phyloP scores from a whole-genome alignment of 2,329 filamentous ascomycete species.

The Fusarium luffae region DNA sequence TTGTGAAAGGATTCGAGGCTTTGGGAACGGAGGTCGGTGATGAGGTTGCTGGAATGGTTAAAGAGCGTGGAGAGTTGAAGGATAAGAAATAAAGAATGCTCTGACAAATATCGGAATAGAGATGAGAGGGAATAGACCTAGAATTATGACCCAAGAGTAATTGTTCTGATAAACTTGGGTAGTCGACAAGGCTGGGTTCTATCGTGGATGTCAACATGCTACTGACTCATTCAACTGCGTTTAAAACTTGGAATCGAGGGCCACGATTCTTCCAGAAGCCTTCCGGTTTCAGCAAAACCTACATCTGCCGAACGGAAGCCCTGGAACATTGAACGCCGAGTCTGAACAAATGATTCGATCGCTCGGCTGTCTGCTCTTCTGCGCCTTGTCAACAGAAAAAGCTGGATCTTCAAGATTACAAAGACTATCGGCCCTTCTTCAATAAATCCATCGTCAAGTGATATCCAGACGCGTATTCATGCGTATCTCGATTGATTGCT shows the following conservation, averaged over 20 bases:
- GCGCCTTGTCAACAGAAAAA: too few relatives aligned
- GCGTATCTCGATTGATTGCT: background rate
- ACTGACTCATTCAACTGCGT: background rate
- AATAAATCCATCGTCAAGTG: background rate
- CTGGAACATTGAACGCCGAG: too few relatives aligned
- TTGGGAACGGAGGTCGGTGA: slow-evolving; percentile 45
- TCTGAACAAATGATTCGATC: background rate
- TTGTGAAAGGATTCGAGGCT: slow-evolving; percentile 64
- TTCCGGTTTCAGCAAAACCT: too few relatives aligned
- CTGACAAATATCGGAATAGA: too few relatives aligned
- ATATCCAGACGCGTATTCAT: background rate
- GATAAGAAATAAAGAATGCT: background rate
- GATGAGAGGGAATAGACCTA: too few relatives aligned
- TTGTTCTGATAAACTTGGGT: rapidly evolving
- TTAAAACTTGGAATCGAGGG: too few relatives aligned
- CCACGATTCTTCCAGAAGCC: too few relatives aligned
- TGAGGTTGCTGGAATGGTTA: slow-evolving; percentile 46
- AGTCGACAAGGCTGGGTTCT: background rate
- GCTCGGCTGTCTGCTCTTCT: too few relatives aligned
- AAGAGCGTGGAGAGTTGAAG: slow-evolving; percentile 35
- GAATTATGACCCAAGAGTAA: background rate
- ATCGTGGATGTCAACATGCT: too few relatives aligned
- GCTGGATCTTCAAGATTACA: background rate
- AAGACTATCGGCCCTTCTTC: slow-evolving; percentile 7
- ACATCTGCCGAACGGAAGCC: too few relatives aligned